Percentiles rank a stretch among this genome's conserved stretches.
Evolutionary conservation across 495 filamentous ascomycete genomes (phyloP).

Genomic region (Penicillium lagena): DNA sequence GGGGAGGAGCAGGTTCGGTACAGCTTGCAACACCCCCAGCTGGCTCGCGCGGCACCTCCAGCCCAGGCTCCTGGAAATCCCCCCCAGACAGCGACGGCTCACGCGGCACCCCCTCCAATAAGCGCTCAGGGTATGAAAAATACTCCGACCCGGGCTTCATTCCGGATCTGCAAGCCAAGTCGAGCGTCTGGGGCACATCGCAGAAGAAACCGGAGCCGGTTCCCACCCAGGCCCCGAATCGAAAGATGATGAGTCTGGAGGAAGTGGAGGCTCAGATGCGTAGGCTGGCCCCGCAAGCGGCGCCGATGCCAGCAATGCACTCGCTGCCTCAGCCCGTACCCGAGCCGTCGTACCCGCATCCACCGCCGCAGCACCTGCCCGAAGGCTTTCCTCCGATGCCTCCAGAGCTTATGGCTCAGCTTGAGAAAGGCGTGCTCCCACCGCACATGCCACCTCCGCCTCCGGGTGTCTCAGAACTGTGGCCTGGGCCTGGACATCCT

Average conservation of each 20-base stretch:
- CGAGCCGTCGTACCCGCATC: conserved; percentile 25
- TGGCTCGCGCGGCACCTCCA: conserved; percentile 28
- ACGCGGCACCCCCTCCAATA: conserved; percentile 28
- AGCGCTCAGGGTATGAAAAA: conserved; percentile 78
- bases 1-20: conserved; percentile 86
- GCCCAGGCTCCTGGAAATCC: conserved; percentile 12
- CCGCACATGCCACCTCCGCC: conserved; percentile 44
- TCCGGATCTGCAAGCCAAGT: conserved; percentile 83
- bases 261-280: conserved; percentile 95
- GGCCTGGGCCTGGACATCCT: conserved; percentile 32
- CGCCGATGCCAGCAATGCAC: conserved; percentile 25
- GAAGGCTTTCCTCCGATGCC: conserved; percentile 34
- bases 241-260: conserved; percentile 90
- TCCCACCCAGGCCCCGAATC: conserved; percentile 9
- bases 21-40: conserved; percentile 54
- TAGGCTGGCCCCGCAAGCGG: conserved; percentile 50
- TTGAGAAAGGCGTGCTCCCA: conserved; percentile 33
- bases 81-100: conserved; percentile 17
- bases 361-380: conserved; percentile 37
- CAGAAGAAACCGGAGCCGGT: conserved; percentile 44
- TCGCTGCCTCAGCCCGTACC: conserved; percentile 24
- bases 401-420: conserved; percentile 45
- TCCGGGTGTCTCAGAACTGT: conserved; percentile 39
- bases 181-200: conserved; percentile 83
- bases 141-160: conserved; percentile 72